phyloP scores from a whole-genome alignment of 169 alveolate genomes.

The Eimeria brunetti region DNA sequence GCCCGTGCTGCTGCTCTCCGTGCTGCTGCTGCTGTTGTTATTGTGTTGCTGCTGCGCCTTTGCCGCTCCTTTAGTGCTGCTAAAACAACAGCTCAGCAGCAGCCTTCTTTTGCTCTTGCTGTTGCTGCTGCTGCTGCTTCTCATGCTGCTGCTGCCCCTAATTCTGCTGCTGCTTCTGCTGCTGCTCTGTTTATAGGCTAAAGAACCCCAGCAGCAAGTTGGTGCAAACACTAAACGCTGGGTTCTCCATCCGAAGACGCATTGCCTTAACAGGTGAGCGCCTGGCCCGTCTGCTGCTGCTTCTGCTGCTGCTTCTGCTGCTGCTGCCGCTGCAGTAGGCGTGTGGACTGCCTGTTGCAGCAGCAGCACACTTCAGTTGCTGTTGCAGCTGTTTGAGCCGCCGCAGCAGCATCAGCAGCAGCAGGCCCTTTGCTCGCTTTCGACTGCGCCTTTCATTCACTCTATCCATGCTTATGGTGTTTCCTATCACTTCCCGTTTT shows the following conservation, averaged over 20 bases:
- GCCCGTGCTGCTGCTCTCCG: too few species aligned
- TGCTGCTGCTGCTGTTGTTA: too few species aligned
- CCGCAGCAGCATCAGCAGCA: neutral
- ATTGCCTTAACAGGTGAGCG: constrained; percentile 94
- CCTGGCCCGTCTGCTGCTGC: neutral
- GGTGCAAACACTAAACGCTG: constrained; percentile 85
- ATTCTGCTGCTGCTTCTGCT: neutral
- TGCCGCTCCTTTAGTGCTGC: too few species aligned
- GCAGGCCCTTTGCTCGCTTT: too few species aligned
- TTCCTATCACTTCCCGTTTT: too few species aligned
- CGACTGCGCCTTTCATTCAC: too few species aligned
- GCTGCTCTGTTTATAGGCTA: constrained; percentile 86
- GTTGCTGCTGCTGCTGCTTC: too few species aligned
- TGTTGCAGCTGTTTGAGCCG: neutral
- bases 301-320: neutral
- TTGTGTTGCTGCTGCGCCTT: too few species aligned
- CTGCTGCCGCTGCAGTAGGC: neutral
- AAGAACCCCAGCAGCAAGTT: constrained; percentile 95
- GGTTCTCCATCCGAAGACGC: constrained; percentile 90
- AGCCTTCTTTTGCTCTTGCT: too few species aligned
- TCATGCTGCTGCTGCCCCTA: neutral
- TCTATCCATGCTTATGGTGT: too few species aligned
- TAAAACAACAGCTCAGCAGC: too few species aligned
- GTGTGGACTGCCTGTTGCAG: neutral
- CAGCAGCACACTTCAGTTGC: neutral